Percentiles rank a stretch among this genome's conserved stretches.
These are phyloP conservation scores for Pichia sp. DNA, from an alignment of 1,139 yeast genomes.

Conservation along the genomic window DNA sequence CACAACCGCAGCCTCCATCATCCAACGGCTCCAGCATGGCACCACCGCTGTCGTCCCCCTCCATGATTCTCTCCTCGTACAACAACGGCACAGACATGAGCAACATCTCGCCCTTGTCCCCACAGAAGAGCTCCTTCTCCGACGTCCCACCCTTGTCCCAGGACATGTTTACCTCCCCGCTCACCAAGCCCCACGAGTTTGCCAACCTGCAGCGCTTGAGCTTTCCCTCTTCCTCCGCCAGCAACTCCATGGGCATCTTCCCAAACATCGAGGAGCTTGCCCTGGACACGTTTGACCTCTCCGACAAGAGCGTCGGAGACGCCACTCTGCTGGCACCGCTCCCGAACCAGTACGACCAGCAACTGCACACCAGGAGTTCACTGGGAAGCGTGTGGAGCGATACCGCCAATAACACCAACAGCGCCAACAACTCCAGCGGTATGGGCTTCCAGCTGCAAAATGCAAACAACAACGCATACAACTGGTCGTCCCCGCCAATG, in stretches of 20 bases:
- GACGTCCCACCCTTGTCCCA: slow-evolving; percentile 1
- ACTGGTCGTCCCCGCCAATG: slow-evolving; percentile 26
- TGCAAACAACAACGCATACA: slow-evolving; percentile 5
- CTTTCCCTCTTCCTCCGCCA: background rate
- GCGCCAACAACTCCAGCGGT: background rate
- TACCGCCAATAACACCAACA: background rate
- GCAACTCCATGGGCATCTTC: slow-evolving; percentile 5
- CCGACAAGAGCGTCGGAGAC: background rate
- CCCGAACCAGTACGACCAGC: background rate
- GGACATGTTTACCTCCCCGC: slow-evolving; percentile 8
- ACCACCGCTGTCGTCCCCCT: background rate
- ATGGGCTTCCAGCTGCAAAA: background rate
- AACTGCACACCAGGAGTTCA: background rate
- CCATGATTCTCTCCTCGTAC: background rate
- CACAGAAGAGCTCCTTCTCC: slow-evolving; percentile 7
- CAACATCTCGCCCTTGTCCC: slow-evolving; percentile 6
- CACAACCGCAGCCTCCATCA: slow-evolving; percentile 5
- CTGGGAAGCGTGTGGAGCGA: slow-evolving; percentile 1
- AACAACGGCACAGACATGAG: background rate
- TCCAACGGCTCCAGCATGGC: background rate
- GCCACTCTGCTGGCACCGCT: background rate
- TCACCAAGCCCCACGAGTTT: slow-evolving; percentile 2
- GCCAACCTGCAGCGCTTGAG: background rate
- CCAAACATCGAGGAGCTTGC: slow-evolving; percentile 9
- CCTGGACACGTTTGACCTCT: background rate